Evolutionary conservation across 345 rosid genomes (phyloP).

Genomic region (Kernera saxatilis): DNA sequence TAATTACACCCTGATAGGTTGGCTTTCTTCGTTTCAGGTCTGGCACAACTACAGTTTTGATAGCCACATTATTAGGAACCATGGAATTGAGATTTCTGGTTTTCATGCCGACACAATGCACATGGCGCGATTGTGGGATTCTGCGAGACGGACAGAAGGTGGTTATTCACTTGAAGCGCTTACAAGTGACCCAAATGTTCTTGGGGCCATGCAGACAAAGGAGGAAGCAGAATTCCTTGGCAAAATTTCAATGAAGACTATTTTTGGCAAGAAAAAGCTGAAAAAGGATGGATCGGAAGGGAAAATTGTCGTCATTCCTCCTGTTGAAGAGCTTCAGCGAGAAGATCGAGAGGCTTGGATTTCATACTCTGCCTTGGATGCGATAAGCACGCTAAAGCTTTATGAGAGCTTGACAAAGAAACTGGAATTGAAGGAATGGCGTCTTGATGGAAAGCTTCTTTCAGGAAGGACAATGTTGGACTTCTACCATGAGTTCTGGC

Average conservation of each 20-base stretch:
- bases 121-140: constrained; percentile 96
- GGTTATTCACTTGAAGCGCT: constrained; percentile 98
- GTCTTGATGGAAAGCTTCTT: constrained; percentile 42
- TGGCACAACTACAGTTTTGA: constrained; percentile 99
- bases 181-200: constrained; percentile 59
- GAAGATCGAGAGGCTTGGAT: constrained; percentile 75
- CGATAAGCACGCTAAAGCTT: constrained; percentile 82
- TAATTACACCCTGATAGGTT: constrained; percentile 4
- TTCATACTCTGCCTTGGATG: constrained; percentile 88
- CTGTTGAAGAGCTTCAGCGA: constrained; percentile 84
- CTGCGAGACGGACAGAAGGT: constrained; percentile 70
- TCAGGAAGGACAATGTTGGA: constrained; percentile 55
- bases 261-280: constrained; percentile 72
- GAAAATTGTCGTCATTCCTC: constrained; percentile 53
- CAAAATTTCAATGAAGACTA: constrained; percentile 83
- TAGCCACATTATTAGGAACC: constrained; percentile 73
- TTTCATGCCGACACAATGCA: constrained; percentile 98
- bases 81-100: constrained; percentile 70
- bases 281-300: constrained; percentile 95
- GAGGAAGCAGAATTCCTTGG: constrained; percentile 59
- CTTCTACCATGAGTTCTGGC: constrained; percentile 74
- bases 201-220: constrained; percentile 36
- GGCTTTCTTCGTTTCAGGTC: constrained; percentile 44
- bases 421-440: constrained; percentile 53
- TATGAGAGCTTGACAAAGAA: constrained; percentile 62